Evolutionary conservation across 768 basidiomycete genomes (phyloP), one percentile per base, ranked within the genome.

Genomic region (Hortiboletus flavorubellus): DNA sequence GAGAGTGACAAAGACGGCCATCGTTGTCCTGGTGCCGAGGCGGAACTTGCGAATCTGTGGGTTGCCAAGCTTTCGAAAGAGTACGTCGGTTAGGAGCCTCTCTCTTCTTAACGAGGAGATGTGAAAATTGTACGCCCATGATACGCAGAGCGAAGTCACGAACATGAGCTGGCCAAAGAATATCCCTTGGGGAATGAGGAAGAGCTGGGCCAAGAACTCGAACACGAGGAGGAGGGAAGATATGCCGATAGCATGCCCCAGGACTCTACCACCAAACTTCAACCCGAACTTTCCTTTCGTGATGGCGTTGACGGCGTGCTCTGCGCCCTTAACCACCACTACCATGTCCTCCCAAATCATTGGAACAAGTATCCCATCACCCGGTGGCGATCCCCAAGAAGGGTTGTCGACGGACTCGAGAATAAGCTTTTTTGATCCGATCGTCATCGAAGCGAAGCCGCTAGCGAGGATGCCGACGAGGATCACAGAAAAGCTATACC

Each of bases 121-220:
- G 23, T 52, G 56, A 21, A 58, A 64, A 16, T 68, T 73, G 55
- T 74, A 72, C 4, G 23, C n/a, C 73, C 73, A 74, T 5, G 71
- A 71, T 2, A 68, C 56, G 10, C 44, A 59, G 18, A 73, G 59
- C 4, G 67, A 64, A 8, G 51, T 42, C 15, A 72, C 44, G 45
- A 72, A 71, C 67, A 73, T 63, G 46, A 70, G 48, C 50, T 73
- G 71, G 11, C 70, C 68, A 15, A 72, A 70, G 7, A 68, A 54
- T 1, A 49, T 49, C 18, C 63, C 65, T 54, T 68, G 72, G 5
- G 72, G 69, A 31, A 70, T 51, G 34, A 72, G 59, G 26, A 72
- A 42, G 10, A 72, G 61, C 40, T 72, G 71, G 4, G 46, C n/a
- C 15, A 72, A 23, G 59, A 63, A 70, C 39, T 72, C 66, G 18